phyloP scores from a whole-genome alignment of 495 filamentous ascomycete genomes.

The Trichoderma reesei region DNA sequence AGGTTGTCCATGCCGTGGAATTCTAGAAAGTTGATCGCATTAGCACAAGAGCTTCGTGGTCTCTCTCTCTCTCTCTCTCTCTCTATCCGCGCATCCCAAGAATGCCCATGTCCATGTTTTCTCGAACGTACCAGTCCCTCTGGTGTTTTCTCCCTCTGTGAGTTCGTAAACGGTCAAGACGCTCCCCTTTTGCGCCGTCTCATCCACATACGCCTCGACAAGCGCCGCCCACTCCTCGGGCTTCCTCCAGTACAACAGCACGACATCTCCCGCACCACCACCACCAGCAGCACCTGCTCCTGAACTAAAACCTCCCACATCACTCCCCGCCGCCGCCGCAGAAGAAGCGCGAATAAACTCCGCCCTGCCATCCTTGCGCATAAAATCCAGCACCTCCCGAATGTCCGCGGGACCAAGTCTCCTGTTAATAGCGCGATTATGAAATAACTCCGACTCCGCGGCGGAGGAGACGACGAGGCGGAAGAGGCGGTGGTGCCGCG shows the following conservation, averaged over 20 bases:
- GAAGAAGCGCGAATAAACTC: constrained; percentile 72
- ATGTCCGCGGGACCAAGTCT: constrained; percentile 53
- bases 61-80: too few species aligned
- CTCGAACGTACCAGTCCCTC: constrained; percentile 28
- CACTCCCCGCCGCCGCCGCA: too few species aligned
- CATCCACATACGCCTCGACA: constrained; percentile 37
- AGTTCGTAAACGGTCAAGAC: constrained; percentile 43
- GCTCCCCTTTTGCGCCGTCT: constrained; percentile 35
- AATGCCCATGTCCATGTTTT: too few species aligned
- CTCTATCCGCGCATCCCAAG: too few species aligned
- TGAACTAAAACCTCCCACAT: too few species aligned
- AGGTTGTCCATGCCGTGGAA: constrained; percentile 83
- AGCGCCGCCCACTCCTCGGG: constrained; percentile 40
- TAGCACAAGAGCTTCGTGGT: constrained; percentile 1
- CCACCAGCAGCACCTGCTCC: constrained; percentile 28
- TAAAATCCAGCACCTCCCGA: constrained; percentile 59
- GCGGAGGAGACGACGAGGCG: constrained; percentile 49
- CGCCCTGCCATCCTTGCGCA: constrained; percentile 56
- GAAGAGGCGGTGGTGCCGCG: constrained; percentile 62
- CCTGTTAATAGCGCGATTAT: constrained; percentile 42
- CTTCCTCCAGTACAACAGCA: constrained; percentile 38
- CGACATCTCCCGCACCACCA: constrained; percentile 21
- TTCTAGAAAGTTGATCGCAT: constrained; percentile 29
- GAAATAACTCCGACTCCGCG: constrained; percentile 36
- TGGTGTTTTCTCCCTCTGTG: constrained; percentile 32